Evolutionary conservation across 2,329 filamentous ascomycete species (phyloP).

Genomic region (Ceratocystis eucalypticola): DNA sequence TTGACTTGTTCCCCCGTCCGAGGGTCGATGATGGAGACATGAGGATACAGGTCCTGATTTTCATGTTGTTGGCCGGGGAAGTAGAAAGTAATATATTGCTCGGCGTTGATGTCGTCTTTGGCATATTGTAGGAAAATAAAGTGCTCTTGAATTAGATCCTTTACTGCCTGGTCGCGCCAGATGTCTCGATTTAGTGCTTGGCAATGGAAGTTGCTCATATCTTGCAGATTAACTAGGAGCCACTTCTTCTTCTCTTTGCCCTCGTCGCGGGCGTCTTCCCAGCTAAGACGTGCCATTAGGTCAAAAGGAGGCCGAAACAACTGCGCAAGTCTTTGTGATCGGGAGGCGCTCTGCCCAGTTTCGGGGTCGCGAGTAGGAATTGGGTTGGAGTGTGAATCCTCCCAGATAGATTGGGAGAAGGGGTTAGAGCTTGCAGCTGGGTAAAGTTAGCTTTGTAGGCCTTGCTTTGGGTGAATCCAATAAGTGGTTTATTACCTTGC

Average conservation of each 20-base stretch:
- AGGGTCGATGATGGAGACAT: conserved; percentile 91
- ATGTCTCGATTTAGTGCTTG: conserved; percentile 88
- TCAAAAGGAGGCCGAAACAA: conserved; percentile 89
- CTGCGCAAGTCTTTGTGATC: conserved; percentile 70
- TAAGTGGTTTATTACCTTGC: conserved; percentile 8
- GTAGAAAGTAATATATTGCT: conserved; percentile 82
- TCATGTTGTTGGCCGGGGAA: conserved; percentile 58
- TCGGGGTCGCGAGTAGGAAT: conserved; percentile 14
- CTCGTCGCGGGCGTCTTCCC: conserved; percentile 70
- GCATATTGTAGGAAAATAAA: conserved; percentile 94
- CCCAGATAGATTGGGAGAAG: conserved; percentile 31
- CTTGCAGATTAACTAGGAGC: conserved; percentile 91
- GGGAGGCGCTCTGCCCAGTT: conserved; percentile 31
- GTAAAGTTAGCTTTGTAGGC: background rate
- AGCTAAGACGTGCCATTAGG: conserved; percentile 65
- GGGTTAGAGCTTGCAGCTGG: conserved; percentile 24
- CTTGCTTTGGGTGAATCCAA: background rate
- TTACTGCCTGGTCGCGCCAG: conserved; percentile 77
- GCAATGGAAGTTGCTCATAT: conserved; percentile 85
- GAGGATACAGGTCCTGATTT: conserved; percentile 79
- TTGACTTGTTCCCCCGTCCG: conserved; percentile 96
- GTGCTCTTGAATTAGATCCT: conserved; percentile 72
- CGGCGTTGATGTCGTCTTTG: conserved; percentile 66
- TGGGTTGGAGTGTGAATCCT: conserved; percentile 21
- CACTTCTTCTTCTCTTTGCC: conserved; percentile 86